Conservation (phyloP, 805 yeast species). For the Ogataea methylovora region DNA sequence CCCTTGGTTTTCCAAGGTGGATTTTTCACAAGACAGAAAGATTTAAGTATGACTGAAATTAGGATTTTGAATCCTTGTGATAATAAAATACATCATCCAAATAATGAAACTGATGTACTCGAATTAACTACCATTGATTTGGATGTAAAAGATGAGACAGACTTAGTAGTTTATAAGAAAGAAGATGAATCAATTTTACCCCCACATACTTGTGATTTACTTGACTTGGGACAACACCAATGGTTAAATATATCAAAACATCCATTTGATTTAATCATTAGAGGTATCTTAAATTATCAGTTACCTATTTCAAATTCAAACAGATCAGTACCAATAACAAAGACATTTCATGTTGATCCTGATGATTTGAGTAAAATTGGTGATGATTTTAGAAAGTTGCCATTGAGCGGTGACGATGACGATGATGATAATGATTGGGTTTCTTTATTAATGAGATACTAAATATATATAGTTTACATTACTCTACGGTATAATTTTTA, state of each 20-base stretch:
- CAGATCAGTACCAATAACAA: constrained; percentile 55
- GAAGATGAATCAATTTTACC: too few species aligned
- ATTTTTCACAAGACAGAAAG: constrained; percentile 54
- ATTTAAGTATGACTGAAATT: constrained; percentile 58
- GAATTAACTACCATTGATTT: constrained; percentile 21
- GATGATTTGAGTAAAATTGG: constrained; percentile 5
- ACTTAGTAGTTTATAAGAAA: constrained; percentile 12
- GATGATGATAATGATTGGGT: neutral
- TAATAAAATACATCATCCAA: constrained; percentile 21
- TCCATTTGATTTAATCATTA: constrained; percentile 78
- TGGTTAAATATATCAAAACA: constrained; percentile 72
- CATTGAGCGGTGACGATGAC: too few species aligned
- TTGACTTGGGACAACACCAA: constrained; percentile 26
- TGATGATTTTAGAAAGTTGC: neutral
- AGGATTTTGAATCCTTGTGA: constrained; percentile 69
- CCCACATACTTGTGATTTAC: constrained; percentile 1
- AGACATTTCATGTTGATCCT: constrained; percentile 52
- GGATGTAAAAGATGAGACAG: constrained; percentile 7
- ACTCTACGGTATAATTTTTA: neutral
- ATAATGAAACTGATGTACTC: neutral
- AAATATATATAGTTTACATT: neutral
- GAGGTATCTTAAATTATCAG: constrained; percentile 75
- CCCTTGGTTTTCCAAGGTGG: constrained; percentile 75
- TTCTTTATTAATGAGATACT: too few species aligned
- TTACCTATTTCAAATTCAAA: constrained; percentile 54